phyloP scores from a whole-genome alignment of 2,329 filamentous ascomycete species.

The Hypoxylon sp. region DNA sequence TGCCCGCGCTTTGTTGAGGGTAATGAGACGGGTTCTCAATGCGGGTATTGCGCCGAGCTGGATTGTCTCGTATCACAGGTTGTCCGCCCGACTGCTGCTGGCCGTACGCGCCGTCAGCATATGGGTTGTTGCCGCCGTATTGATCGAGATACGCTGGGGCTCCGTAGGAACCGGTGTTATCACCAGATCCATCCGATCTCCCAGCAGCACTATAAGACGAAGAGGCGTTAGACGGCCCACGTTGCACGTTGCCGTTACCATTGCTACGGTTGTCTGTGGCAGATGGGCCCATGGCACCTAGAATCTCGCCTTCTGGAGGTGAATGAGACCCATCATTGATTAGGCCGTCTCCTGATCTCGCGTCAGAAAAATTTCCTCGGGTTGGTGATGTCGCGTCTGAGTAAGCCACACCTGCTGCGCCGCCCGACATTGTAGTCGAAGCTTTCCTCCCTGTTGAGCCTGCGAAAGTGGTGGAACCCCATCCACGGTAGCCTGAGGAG shows the following conservation, averaged over 20 bases:
- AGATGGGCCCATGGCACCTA: constrained; percentile 81
- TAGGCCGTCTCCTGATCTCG: constrained; percentile 73
- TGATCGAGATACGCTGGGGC: constrained; percentile 65
- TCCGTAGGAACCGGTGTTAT: constrained; percentile 59
- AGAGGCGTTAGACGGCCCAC: constrained; percentile 93
- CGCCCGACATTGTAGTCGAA: constrained; percentile 88
- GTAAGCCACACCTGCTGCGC: constrained; percentile 69
- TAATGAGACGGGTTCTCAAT: constrained; percentile 92
- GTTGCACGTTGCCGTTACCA: constrained; percentile 74
- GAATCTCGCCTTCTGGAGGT: constrained; percentile 77
- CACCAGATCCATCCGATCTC: constrained; percentile 73
- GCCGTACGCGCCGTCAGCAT: constrained; percentile 55
- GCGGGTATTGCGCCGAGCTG: constrained; percentile 88
- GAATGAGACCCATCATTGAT: constrained; percentile 61
- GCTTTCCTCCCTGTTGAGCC: constrained; percentile 80
- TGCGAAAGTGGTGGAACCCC: constrained; percentile 79
- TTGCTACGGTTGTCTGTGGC: constrained; percentile 66
- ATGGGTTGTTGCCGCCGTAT: constrained; percentile 66
- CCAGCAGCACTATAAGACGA: constrained; percentile 90
- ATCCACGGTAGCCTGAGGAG: constrained; percentile 87
- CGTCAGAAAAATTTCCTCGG: constrained; percentile 71
- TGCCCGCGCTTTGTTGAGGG: constrained; percentile 91
- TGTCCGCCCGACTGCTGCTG: constrained; percentile 60
- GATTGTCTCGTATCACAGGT: constrained; percentile 92
- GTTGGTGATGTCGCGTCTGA: constrained; percentile 79